Percentiles rank a stretch among this genome's conserved stretches.
phyloP scores from a whole-genome alignment of 345 rosid genomes.

The Corchorus capsularis region DNA sequence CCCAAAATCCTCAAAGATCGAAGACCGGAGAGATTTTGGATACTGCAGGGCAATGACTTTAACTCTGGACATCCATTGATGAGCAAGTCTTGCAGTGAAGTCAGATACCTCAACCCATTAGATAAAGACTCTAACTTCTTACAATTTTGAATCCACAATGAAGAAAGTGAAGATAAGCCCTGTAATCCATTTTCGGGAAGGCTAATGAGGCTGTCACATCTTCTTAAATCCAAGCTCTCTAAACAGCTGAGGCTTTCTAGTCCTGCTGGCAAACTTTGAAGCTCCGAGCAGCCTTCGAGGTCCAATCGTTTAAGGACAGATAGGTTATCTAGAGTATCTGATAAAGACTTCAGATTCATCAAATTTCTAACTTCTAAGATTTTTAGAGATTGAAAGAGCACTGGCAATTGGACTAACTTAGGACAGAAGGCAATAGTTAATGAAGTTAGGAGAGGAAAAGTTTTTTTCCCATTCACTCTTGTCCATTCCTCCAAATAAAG shows the following conservation, averaged over 20 bases:
- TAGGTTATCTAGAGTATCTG: background rate
- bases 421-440: fast-evolving
- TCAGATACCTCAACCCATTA: background rate
- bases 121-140: background rate
- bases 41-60: background rate
- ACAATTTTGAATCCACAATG: background rate
- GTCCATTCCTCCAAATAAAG: background rate
- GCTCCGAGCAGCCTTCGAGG: background rate
- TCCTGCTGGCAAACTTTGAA: constrained; percentile 1
- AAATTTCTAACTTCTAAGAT: too few species aligned
- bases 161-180: constrained; percentile 9
- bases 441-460: constrained; percentile 1
- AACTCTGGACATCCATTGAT: too few species aligned
- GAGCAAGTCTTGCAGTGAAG: background rate
- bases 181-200: background rate
- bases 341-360: background rate
- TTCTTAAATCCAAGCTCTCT: background rate
- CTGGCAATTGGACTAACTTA: background rate
- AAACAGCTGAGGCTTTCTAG: background rate
- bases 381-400: background rate
- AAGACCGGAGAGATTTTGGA: constrained; percentile 6
- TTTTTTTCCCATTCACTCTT: background rate
- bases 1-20: background rate
- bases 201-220: background rate
- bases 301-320: background rate